Evolutionary conservation across 1,284 basidiomycete genomes (phyloP).

Genomic region (Thelephora terrestris): DNA sequence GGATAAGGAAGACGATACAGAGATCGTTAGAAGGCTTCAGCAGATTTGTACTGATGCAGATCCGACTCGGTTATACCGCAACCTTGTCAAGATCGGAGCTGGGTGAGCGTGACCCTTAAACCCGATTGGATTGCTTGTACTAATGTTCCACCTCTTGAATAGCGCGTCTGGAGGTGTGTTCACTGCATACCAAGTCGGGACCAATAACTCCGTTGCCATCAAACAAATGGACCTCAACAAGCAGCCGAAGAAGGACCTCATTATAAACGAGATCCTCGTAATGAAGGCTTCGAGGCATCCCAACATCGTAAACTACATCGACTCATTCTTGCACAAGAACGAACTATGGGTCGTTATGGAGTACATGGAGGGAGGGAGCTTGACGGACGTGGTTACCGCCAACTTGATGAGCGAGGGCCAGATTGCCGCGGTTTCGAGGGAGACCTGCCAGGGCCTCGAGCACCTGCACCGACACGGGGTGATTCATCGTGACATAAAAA

Average conservation of each 20-base stretch:
- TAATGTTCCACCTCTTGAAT: slow-evolving; percentile 6
- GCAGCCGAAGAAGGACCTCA: slow-evolving; percentile 98
- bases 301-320: slow-evolving; percentile 99
- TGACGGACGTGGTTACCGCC: slow-evolving; percentile 95
- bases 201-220: slow-evolving; percentile 91
- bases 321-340: slow-evolving; percentile 95
- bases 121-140: background rate
- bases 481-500: slow-evolving; percentile 98
- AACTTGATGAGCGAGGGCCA: slow-evolving; percentile 95
- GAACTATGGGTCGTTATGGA: slow-evolving; percentile 99
- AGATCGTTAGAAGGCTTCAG: slow-evolving; percentile 86
- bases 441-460: slow-evolving; percentile 85
- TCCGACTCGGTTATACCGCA: slow-evolving; percentile 89
- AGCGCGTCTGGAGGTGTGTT: slow-evolving; percentile 97
- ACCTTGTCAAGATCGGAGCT: slow-evolving; percentile 94
- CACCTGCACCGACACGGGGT: slow-evolving; percentile 92
- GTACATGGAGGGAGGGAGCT: slow-evolving; percentile 93
- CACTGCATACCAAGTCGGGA: slow-evolving; percentile 94
- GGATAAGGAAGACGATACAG: slow-evolving; percentile 77
- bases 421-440: slow-evolving; percentile 88
- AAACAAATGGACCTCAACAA: slow-evolving; percentile 99
- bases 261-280: slow-evolving; percentile 99
- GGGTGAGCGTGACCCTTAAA: slow-evolving; percentile 48
- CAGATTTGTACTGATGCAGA: slow-evolving; percentile 97
- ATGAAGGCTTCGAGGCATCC: slow-evolving; percentile 95